A percentile compares a stretch with the other conserved stretches of the same genome.
Conservation (phyloP, 140 eudicot genomes). For the Ambrosia hybrid region DNA sequence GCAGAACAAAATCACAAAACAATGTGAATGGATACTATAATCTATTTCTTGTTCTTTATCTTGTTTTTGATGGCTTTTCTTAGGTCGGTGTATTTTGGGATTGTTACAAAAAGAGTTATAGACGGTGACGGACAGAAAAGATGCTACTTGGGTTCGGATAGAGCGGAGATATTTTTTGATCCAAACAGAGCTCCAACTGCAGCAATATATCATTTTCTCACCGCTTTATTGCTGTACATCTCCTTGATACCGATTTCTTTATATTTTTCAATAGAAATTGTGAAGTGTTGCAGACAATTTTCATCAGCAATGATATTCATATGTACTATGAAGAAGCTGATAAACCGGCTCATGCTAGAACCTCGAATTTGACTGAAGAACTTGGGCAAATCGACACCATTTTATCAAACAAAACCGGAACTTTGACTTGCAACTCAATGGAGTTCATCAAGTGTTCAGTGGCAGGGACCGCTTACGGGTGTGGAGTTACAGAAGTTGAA, state of each 20-base stretch:
- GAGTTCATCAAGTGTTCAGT: conserved; percentile 91
- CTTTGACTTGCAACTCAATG: conserved; percentile 94
- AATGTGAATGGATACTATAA: conserved; percentile 84
- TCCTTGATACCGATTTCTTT: conserved; percentile 88
- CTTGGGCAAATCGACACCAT: conserved; percentile 94
- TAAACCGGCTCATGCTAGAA: conserved; percentile 93
- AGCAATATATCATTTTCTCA: conserved; percentile 70
- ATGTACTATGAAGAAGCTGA: conserved; percentile 92
- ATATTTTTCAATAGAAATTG: conserved; percentile 86
- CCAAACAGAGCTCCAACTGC: conserved; percentile 74
- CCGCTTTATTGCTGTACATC: conserved; percentile 67
- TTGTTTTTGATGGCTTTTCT: conserved; percentile 61
- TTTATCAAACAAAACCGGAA: conserved; percentile 93
- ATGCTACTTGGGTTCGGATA: conserved; percentile 80
- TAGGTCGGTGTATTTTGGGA: conserved; percentile 81
- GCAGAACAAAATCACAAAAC: too few relatives aligned
- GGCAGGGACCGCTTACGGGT: conserved; percentile 93
- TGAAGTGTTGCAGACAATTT: conserved; percentile 84
- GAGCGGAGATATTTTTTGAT: conserved; percentile 52
- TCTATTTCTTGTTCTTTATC: conserved; percentile 65
- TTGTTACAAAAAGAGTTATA: conserved; percentile 57
- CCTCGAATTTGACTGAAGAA: conserved; percentile 91
- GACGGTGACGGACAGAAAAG: conserved; percentile 52
- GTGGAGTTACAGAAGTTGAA: conserved; percentile 90
- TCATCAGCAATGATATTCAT: conserved; percentile 69